Conservation (phyloP, 352 stramenopile genomes). For the Pythium sp. region DNA sequence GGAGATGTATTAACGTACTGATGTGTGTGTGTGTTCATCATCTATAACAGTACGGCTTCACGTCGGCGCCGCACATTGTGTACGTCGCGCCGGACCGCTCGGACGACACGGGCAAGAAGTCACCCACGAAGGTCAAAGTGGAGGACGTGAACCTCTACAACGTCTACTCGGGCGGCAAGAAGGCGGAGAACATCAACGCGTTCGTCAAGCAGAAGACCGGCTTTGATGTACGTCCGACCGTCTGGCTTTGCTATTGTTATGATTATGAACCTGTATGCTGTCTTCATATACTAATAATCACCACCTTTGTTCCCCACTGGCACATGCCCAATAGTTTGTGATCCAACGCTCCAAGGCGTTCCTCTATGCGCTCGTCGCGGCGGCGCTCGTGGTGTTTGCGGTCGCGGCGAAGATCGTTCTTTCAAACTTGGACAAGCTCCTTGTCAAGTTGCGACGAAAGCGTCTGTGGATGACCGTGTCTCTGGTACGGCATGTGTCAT, state of each 20-base stretch:
- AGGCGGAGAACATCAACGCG: constrained; percentile 57
- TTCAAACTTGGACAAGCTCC: constrained; percentile 62
- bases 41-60: constrained; percentile 60
- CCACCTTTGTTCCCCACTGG: background rate
- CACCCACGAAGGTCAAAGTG: constrained; percentile 53
- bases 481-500: constrained; percentile 28
- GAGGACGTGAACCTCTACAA: constrained; percentile 67
- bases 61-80: constrained; percentile 70
- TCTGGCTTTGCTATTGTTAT: background rate
- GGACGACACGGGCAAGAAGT: constrained; percentile 43
- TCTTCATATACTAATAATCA: background rate
- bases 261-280: too few relatives aligned
- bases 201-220: constrained; percentile 84
- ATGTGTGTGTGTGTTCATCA: background rate
- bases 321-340: constrained; percentile 25
- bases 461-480: constrained; percentile 87
- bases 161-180: constrained; percentile 72
- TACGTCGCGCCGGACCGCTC: constrained; percentile 69
- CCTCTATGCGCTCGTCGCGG: constrained; percentile 44
- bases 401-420: constrained; percentile 61
- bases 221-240: constrained; percentile 49
- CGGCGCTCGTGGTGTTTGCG: constrained; percentile 29
- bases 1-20: background rate
- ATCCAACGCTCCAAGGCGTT: constrained; percentile 73
- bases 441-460: constrained; percentile 73